Conservation (phyloP, 2,329 filamentous ascomycete species). For the Boeremia lycopersici region DNA sequence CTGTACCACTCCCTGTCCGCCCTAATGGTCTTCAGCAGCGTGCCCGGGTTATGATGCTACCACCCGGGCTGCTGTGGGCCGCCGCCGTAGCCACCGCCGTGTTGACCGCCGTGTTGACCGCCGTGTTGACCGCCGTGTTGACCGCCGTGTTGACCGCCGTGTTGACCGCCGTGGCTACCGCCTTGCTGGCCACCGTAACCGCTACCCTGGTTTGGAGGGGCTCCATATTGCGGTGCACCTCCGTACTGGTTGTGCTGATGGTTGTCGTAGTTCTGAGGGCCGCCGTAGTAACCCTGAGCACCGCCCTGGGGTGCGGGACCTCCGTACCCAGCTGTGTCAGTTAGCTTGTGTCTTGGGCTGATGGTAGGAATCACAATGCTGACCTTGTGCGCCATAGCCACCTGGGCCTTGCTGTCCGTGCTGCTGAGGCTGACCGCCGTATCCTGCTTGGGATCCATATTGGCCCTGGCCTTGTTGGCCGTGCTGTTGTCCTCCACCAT, state of each 20-base stretch:
- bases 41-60: conserved; percentile 16
- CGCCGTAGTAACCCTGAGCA: conserved; percentile 32
- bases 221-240: conserved; percentile 20
- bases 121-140: conserved; percentile 15
- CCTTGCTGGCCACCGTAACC: conserved; percentile 3
- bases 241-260: conserved; percentile 39
- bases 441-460: conserved; percentile 34
- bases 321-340: conserved; percentile 36
- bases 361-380: background rate
- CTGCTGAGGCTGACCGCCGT: conserved; percentile 29
- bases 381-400: conserved; percentile 30
- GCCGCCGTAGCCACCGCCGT: conserved; percentile 5
- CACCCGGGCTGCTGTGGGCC: conserved; percentile 33
- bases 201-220: conserved; percentile 18
- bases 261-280: conserved; percentile 37
- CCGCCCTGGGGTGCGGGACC: conserved; percentile 31
- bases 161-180: conserved; percentile 3
- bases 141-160: conserved; percentile 5
- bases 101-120: conserved; percentile 2
- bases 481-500: conserved; percentile 11
- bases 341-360: background rate
- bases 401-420: conserved; percentile 29
- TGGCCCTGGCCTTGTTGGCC: conserved; percentile 10
- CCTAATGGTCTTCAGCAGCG: background rate
- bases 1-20: background rate